Evolutionary conservation across 106 monocot species (phyloP).

Genomic region (Platanthera zijinensis): DNA sequence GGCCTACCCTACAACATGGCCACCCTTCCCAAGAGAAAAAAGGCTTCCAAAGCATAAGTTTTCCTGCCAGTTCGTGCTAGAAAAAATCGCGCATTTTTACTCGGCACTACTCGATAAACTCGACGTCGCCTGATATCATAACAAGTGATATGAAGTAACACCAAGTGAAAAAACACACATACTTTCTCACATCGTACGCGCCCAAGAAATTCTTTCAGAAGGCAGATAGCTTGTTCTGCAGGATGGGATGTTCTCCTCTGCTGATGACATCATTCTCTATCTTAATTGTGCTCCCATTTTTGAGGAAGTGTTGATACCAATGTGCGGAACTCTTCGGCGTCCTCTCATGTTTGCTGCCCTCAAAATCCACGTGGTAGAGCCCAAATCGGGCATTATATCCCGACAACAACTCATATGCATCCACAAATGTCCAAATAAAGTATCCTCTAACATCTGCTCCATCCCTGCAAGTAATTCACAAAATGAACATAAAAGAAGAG

Average conservation of each 20-base stretch:
- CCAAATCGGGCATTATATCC: slow-evolving; percentile 28
- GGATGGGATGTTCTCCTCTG: neutral
- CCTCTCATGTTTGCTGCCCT: slow-evolving; percentile 20
- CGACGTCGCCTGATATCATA: too few relatives aligned
- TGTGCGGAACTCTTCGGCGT: slow-evolving; percentile 34
- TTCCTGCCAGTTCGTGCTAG: too few relatives aligned
- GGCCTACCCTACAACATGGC: neutral
- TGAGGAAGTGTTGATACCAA: slow-evolving; percentile 52
- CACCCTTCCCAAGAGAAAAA: neutral
- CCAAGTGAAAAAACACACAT: too few relatives aligned
- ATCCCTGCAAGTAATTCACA: slow-evolving; percentile 22
- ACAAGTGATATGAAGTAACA: too few relatives aligned
- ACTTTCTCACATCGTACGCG: too few relatives aligned
- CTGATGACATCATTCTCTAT: neutral
- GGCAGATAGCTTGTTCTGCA: neutral
- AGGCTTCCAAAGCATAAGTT: neutral
- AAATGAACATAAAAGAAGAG: neutral
- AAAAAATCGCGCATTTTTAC: too few relatives aligned
- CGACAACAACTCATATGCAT: slow-evolving; percentile 30
- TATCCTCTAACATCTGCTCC: slow-evolving; percentile 37
- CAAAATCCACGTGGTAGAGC: slow-evolving; percentile 39
- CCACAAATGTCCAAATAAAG: slow-evolving; percentile 49
- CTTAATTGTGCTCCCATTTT: neutral
- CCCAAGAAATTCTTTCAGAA: neutral
- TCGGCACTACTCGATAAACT: too few relatives aligned